Evolutionary conservation across 495 filamentous ascomycete species (phyloP), one percentile per base, ranked within the genome.

Genomic region (Parathielavia hyrcaniae): DNA sequence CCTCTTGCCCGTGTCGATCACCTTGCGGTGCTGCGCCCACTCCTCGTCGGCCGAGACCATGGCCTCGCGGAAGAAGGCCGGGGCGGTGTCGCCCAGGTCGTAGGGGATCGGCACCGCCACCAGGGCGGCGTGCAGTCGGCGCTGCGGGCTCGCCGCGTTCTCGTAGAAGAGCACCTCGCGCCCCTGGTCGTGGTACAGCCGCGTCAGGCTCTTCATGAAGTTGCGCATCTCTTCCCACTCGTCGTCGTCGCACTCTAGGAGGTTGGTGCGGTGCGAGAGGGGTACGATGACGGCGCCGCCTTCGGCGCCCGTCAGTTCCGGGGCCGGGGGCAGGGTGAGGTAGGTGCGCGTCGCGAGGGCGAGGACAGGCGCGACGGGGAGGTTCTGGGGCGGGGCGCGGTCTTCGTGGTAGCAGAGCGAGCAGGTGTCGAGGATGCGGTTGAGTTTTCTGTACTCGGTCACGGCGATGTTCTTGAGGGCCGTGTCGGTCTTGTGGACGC

Each of bases 211-310:
- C 75, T 98, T 98, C 91, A 97, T 97, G 72, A 98, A 98, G 71
- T 98, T 98, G 70, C 91, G 86, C 40, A 98, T 89, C 68, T 98
- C 93, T 64, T 98, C 93, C 93, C 95, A 98, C 70, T 98, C 93
- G 65, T 97, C 95, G 67, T 97, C 95, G 67, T 97, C 95, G 67
- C 95, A 97, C 72, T 97, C 93, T 22, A 98, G 77, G 13, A 97
- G 82, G 68, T 97, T 98, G 34, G 80, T 83, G 44, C 86, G 86
- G 69, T 98, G 93, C 69, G 88, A 85, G 49, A 95, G 87, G 22
- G 93, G 93, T 11, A 92, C 86, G 62, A 97, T 95, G 36, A 89
- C 82, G 12, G 91, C 89, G 36, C 90, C 86, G 32, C 90, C 88
- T 38, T 86, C 81, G 44, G 69, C 67, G 20, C 66, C 66, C 51